Evolutionary conservation across 139 green algal genomes (phyloP), one percentile per base, ranked within the genome.

Genomic region (Pleodorina starrii): DNA sequence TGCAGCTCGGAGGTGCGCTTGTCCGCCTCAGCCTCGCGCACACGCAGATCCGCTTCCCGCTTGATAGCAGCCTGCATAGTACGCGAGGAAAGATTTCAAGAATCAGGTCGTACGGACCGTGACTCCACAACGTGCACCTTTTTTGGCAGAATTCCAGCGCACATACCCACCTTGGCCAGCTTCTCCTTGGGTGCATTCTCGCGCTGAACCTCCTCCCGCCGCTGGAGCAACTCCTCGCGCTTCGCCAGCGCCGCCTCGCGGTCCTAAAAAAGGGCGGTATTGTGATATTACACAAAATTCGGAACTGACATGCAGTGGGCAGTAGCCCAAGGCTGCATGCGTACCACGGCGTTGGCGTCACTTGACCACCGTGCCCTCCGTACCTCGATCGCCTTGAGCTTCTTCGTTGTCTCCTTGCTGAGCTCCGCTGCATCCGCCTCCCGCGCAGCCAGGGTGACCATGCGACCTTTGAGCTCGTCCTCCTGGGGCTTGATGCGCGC

Each of bases 331-430:
- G n/a, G n/a, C n/a, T n/a, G n/a, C n/a, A n/a, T n/a, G n/a, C n/a
- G n/a, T n/a, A n/a, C n/a, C n/a, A n/a, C n/a, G n/a, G n/a, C n/a
- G n/a, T n/a, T n/a, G n/a, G n/a, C n/a, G n/a, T n/a, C n/a, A n/a
- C n/a, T n/a, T n/a, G n/a, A n/a, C n/a, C n/a, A n/a, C n/a, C n/a
- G n/a, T n/a, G n/a, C 63, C 63, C 27, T 73, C 42, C 79, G 2
- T 29, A 86, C 79, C 79, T 75, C 57, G 10, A 75, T 3, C 0
- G 27, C 27, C 79, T 75, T 86, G 29, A 86, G 59, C 54, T 59
- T 59, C 79, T 86, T 86, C 7, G 57, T 35, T 25, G 57, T 57
- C 79, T 87, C 63, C 81, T 77, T 78, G 60, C 7, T 35, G 27
- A 60, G 27, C 1, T 42, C 51, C 1, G 42, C 71, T 36, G 27